A percentile compares a stretch with the other conserved stretches of the same genome.
Evolutionary conservation across 2,329 filamentous ascomycete genomes (phyloP).

Genomic region (Fusarium pilosicola): DNA sequence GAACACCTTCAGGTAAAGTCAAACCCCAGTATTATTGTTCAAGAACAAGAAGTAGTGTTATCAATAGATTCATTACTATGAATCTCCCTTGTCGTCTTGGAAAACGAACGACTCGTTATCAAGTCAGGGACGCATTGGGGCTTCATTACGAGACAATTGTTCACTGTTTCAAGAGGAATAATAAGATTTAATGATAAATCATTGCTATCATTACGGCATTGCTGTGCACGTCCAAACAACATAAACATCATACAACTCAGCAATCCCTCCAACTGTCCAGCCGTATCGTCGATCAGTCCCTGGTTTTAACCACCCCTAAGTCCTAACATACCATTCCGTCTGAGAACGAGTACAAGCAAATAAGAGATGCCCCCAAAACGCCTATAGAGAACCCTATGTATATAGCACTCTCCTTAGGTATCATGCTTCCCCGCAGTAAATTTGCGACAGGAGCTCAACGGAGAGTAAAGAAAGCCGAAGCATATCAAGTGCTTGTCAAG

Average conservation of each 20-base stretch:
- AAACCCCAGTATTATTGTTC: not conserved
- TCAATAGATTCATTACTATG: not conserved
- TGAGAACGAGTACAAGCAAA: conserved; percentile 27
- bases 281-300: conserved; percentile 17
- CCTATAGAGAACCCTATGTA: conserved; percentile 37
- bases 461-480: conserved; percentile 24
- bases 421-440: conserved; percentile 34
- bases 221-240: conserved; percentile 42
- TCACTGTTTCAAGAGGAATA: not conserved
- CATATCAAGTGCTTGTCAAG: conserved; percentile 18
- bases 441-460: conserved; percentile 28
- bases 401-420: conserved; percentile 39
- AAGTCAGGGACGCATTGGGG: not conserved
- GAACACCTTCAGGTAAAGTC: not conserved
- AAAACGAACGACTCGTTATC: no score
- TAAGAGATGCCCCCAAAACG: conserved; percentile 32
- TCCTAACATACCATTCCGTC: conserved; percentile 21
- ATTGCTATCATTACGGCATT: conserved; percentile 48
- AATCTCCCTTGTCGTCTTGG: not conserved
- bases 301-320: conserved; percentile 19
- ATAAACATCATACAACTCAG: conserved; percentile 33
- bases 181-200: conserved; percentile 28
- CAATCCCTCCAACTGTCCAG: conserved; percentile 16
- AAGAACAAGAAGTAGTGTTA: no score
- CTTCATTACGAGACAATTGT: not conserved